Evolutionary conservation across 2,329 filamentous ascomycete species (phyloP).

Genomic region (Aspergillus brasiliensis): DNA sequence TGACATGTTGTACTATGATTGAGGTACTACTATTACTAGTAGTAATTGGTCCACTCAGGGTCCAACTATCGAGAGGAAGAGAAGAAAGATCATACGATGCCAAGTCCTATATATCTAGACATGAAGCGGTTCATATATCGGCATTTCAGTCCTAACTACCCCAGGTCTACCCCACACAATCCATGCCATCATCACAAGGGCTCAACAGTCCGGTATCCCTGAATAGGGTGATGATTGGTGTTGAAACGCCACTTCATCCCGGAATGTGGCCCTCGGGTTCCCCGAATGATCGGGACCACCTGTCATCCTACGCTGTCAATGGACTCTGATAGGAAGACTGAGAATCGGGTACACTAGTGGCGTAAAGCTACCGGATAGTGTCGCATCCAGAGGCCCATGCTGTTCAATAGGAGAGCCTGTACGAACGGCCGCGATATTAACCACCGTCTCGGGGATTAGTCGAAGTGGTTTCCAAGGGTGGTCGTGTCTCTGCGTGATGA

Average conservation of each 20-base stretch:
- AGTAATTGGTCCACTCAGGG: neutral
- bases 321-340: neutral
- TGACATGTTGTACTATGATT: neutral
- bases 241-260: neutral
- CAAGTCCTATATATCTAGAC: neutral
- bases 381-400: neutral
- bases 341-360: neutral
- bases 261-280: slow-evolving; percentile 15
- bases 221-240: neutral
- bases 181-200: neutral
- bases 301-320: neutral
- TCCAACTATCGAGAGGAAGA: neutral
- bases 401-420: neutral
- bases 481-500: neutral
- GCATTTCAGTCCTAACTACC: neutral
- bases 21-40: neutral
- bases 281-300: slow-evolving; percentile 11
- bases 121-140: neutral
- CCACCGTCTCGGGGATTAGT: neutral
- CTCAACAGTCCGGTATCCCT: neutral
- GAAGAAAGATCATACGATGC: neutral
- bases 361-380: neutral
- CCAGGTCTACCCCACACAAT: neutral
- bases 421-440: neutral
- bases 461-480: neutral